Evolutionary conservation across 176 grass and related monocot species (phyloP), one percentile per base, ranked within the genome.

Genomic region (Oryza australiensis): DNA sequence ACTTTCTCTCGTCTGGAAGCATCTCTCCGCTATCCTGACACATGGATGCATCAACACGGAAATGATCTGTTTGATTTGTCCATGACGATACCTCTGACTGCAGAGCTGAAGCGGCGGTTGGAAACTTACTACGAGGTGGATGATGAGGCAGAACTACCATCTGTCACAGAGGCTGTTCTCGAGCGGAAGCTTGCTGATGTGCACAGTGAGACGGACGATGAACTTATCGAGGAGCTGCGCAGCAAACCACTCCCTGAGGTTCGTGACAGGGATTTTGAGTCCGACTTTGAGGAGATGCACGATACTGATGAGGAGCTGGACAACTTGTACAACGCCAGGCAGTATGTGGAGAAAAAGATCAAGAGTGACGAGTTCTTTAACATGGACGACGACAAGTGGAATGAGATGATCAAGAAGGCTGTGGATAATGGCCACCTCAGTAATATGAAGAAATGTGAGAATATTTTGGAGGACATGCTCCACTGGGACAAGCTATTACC

Each of bases 391-490:
- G 63, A 66, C 22, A 86, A 88, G 74, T 98, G 92, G 92, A 90
- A 98, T 48, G 75, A 64, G 10, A 74, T 86, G 72, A 74, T 95
- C 70, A 80, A 78, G 68, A 57, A 94, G 73, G 71, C 75, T 12
- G 85, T 63, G 6, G 88, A 93, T 41, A 79, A 74, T 45, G 90
- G 87, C 3, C 74, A 62, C 51, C 70, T 93, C 20, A 72, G 69
- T 78, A 77, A 84, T 34, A 93, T 94, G 75, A 98, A 98, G 81
- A 84, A 86, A 64, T 94, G 90, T 3, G 95, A 98, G 79, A 84
- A 78, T 72, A 94, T 93, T 40, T 86, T 98, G 5, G 95, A 98
- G 84, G 95, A 94, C 76, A 98, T 98, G 95, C 88, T 98, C 46
- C 84, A 78, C 73, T 93, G 74, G 53, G 87, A 95, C 76, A 98